Percentiles rank a stretch among this genome's conserved stretches.
phyloP scores from a whole-genome alignment of 805 yeast genomes.

The Ascoidea asiatica region DNA sequence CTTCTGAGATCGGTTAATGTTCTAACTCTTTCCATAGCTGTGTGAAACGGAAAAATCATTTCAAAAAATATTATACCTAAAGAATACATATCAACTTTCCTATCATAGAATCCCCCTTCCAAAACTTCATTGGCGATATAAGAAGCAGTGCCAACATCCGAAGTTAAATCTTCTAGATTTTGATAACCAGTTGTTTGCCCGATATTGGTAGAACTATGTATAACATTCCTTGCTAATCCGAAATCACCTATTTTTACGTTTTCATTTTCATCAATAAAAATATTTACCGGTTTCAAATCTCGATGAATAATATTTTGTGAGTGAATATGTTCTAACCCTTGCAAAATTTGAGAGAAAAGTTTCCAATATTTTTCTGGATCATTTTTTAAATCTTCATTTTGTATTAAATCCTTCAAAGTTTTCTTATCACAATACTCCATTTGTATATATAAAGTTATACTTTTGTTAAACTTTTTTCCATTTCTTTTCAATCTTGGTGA shows the following conservation, averaged over 20 bases:
- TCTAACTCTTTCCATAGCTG: conserved; percentile 86
- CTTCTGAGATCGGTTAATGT: conserved; percentile 55
- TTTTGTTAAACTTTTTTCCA: conserved; percentile 16
- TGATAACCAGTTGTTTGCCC: conserved; percentile 10
- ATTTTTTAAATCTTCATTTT: conserved; percentile 53
- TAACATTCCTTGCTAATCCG: conserved; percentile 85
- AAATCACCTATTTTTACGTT: conserved; percentile 94
- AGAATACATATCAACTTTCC: conserved; percentile 92
- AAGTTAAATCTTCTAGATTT: conserved; percentile 61
- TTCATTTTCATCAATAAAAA: conserved; percentile 81
- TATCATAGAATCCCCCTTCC: conserved; percentile 65
- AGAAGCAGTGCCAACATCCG: conserved; percentile 87
- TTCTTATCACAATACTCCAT: conserved; percentile 98
- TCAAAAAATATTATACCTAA: conserved; percentile 91
- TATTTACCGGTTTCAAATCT: conserved; percentile 90
- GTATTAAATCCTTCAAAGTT: conserved; percentile 72
- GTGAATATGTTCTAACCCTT: conserved; percentile 85
- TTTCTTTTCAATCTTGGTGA: conserved; percentile 1
- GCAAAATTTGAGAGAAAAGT: conserved; percentile 71
- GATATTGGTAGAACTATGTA: conserved; percentile 3
- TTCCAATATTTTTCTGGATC: conserved; percentile 83
- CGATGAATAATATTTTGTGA: conserved; percentile 90
- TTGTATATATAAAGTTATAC: conserved; percentile 79
- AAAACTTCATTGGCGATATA: conserved; percentile 88
- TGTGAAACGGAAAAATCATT: conserved; percentile 74